These are phyloP conservation scores for Phytopythium aichiense DNA, from an alignment of 352 stramenopile species.

Conservation along the genomic window DNA sequence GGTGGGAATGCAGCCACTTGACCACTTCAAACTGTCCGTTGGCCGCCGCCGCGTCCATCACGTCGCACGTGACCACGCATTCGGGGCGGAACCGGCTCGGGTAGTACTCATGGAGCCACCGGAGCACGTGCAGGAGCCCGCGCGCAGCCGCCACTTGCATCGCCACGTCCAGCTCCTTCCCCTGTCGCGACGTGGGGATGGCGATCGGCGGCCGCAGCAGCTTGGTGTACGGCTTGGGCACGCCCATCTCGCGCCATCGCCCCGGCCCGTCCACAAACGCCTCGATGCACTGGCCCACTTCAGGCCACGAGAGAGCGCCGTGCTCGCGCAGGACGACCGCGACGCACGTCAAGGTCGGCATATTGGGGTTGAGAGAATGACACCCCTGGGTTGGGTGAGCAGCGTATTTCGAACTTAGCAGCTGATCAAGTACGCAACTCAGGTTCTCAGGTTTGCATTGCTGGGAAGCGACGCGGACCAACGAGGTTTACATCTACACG, in stretches of 20 bases:
- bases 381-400: no score
- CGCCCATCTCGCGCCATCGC: background rate
- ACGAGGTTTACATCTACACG: background rate
- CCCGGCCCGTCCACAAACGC: conserved; percentile 2
- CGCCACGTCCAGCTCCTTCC: conserved; percentile 10
- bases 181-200: background rate
- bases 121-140: conserved; percentile 16
- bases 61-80: conserved; percentile 6
- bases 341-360: background rate
- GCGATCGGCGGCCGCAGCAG: background rate
- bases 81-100: background rate
- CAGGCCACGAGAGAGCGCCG: background rate
- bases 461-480: background rate
- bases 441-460: background rate
- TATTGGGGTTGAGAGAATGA: background rate
- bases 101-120: conserved; percentile 19
- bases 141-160: conserved; percentile 13
- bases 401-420: background rate
- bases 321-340: background rate
- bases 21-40: conserved; percentile 23
- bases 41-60: conserved; percentile 31
- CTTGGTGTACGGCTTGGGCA: background rate
- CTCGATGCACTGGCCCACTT: conserved; percentile 4
- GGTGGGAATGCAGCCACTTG: conserved; percentile 23
- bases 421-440: background rate